Base-by-base conservation (phyloP, 164 flowering plant genomes). In the Macadamia integrifolia region DNA sequence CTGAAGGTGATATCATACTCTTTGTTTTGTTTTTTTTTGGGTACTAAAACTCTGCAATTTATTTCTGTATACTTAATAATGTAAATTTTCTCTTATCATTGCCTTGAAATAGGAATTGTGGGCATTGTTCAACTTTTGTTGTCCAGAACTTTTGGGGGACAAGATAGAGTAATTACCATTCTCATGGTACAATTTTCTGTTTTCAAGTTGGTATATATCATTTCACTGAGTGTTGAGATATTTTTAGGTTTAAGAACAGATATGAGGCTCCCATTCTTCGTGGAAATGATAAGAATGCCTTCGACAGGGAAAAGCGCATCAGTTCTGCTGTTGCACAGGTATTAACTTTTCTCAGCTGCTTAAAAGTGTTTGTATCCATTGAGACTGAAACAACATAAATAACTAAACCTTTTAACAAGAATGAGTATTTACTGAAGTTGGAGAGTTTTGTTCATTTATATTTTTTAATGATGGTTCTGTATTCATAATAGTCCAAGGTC, bases 311-410 rank as follows among this genome's bases (percentile, higher is more conserved):
- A 32, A 91, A 88, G 68, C 86, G 84, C 56, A 80, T 85, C 78
- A 94, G 99, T 52, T 91, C 98, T 52, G 73, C 82, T 31, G 91
- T 89, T 78, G 99, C 99, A 48, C 88, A 89, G 95, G 99, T 95
- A 75, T 79, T 66, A 28, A 4, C 62, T 62, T 32, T 1, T 58
- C 40, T 35, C 40, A 35, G 5, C 5, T 35, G 40, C 40, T 35
- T 35, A 35, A 35, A 35, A 35, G 5, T 2, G 40, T 35, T 2
- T 2, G 40, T 1, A 35, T 35, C 40, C 40, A 35, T 35, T 35
- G 40, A 35, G 3, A 35, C 5, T 35, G 40, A 35, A 35, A 35
- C 40, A 35, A 5, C 40, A 35, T 35, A 35, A 35, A 35, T 2
- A 2, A 5, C 40, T 2, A 35, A 2, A 35, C 40, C 5, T 35